Evolutionary conservation across 495 filamentous ascomycete species (phyloP), one percentile per base, ranked within the genome.

Genomic region (Ramalina intermedia): DNA sequence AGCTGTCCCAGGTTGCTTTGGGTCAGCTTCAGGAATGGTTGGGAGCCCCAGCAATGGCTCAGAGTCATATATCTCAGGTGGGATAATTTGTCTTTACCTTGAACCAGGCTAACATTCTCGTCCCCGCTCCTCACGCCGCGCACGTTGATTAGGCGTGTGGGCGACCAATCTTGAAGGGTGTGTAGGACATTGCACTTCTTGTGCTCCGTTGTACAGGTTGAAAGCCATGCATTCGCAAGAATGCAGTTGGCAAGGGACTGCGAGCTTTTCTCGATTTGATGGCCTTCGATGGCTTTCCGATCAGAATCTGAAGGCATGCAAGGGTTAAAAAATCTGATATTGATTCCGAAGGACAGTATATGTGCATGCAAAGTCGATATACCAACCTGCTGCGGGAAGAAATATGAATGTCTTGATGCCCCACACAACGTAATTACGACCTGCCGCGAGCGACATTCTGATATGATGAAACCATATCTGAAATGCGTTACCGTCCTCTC

Each of bases 1-100:
- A 50, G n/a, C 21, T n/a, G 3, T 24, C 20, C 33, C 39, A 55
- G 8, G 18, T 54, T 64, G 3, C 37, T 26, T 36, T 49, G 53
- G 11, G 47, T 52, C 7, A 56, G 27, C 42, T 21, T 49, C 16
- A 35, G 3, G 2, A 41, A 17, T 21, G 16, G 21, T 11, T 42
- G 6, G 17, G 33, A 9, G 33, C 44, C 44, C 44, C 44, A 47
- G 29, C 44, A 47, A 18, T 47, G 44, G 27, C 44, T 47, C 27
- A 47, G 20, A 6, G 24, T 35, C 35, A 47, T 21, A n/a, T 47
- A 47, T 33, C 29, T 33, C 29, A 33, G 29, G 29, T 9, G 12
- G 7, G 29, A 33, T 11, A 8, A 7, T 33, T 33, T 33, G 29
- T 7, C 12, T 33, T 4, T 33, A 13, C 12, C 29, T 33, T 33